Evolutionary conservation across 768 basidiomycete species (phyloP), one percentile per base, ranked within the genome.

Genomic region (Trametes cingulata): DNA sequence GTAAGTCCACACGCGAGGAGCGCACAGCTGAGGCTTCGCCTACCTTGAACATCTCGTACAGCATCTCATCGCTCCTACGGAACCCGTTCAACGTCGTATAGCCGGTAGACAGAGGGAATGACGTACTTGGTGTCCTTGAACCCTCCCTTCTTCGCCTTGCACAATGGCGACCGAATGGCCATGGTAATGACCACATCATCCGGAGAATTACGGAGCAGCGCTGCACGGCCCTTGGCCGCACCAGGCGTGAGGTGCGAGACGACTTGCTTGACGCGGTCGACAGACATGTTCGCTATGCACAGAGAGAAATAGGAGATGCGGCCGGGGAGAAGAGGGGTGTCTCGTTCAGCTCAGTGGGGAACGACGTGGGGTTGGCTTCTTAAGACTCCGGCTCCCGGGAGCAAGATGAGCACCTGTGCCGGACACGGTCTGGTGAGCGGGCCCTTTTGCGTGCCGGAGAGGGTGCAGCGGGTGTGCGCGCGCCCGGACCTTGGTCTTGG

Each of bases 151-250:
- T 80, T 88, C 4, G 91, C 85, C 64, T 87, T 91, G 60, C 87
- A 88, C 53, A 91, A 72, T 1, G 90, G 88, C 3, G 88, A 88
- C 33, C 90, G 85, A 65, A 88, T 85, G 59, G 91, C 88, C 78
- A 90, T 81, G 2, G 90, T 91, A 60, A 93, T 83, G 69, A 93
- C 91, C 13, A 93, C 86, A 78, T 93, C 91, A 63, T 91, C 84
- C 3, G 84, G 83, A 51, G 73, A 79, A 70, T 89, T 86, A 42
- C 73, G 76, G 61, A 84, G 77, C 48, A 91, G 76, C 15, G 78
- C 76, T 22, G 78, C 72, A 7, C 84, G 68, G n/a, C 83, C 84
- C 25, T 65, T 71, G 17, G 79, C 71, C 13, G 79, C 67, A 3
- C 74, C 69, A 8, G 68, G 63, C 19, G 76, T 67, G 52, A 89